These are phyloP conservation scores for Mucor piriformis DNA, from an alignment of 371 early-diverging fungal genomes.

Conservation along the genomic window DNA sequence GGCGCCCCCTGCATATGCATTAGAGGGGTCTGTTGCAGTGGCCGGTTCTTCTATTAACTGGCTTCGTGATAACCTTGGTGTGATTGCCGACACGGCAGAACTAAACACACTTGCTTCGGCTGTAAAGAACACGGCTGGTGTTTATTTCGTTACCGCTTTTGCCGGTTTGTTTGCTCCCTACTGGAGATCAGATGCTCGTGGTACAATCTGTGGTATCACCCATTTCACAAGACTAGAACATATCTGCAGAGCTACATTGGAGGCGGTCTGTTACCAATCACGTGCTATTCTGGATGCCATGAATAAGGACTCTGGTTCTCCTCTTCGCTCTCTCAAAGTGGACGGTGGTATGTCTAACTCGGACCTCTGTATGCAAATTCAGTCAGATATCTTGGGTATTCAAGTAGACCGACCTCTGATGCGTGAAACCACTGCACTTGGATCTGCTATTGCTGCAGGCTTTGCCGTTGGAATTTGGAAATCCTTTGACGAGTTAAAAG, in stretches of 20 bases:
- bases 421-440: constrained; percentile 93
- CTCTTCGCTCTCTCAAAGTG: constrained; percentile 75
- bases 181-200: constrained; percentile 92
- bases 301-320: constrained; percentile 72
- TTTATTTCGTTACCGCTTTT: constrained; percentile 95
- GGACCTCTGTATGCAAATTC: constrained; percentile 90
- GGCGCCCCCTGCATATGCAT: constrained; percentile 77
- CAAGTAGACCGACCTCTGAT: constrained; percentile 85
- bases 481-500: constrained; percentile 33
- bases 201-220: constrained; percentile 88
- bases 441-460: constrained; percentile 95
- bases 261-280: constrained; percentile 91
- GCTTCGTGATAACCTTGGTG: constrained; percentile 86
- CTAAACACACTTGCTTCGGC: constrained; percentile 49
- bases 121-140: constrained; percentile 81
- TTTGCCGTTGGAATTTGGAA: constrained; percentile 84
- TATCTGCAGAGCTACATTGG: constrained; percentile 86
- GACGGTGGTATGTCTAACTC: constrained; percentile 96
- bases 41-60: constrained; percentile 94
- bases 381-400: constrained; percentile 87
- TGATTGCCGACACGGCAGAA: constrained; percentile 74
- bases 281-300: constrained; percentile 90
- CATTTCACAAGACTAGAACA: constrained; percentile 85
- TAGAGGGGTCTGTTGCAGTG: constrained; percentile 96
- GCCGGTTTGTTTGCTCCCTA: constrained; percentile 94